Conservation (phyloP, 805 yeast species). For the Saturnispora kantuleensis region DNA sequence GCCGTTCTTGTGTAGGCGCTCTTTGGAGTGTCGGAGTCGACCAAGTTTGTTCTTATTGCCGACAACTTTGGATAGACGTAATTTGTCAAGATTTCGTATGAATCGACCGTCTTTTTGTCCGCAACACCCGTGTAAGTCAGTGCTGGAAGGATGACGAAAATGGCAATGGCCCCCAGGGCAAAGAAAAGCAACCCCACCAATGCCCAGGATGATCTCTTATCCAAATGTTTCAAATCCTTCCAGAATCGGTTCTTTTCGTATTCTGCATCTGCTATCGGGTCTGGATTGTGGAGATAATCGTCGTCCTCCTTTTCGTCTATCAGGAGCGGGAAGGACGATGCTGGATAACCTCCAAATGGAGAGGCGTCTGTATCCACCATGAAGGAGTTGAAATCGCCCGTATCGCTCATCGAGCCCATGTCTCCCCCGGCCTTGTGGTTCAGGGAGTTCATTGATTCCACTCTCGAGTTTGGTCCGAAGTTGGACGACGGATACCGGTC, state of each 20-base stretch:
- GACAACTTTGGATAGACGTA: constrained; percentile 49
- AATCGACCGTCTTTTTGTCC: constrained; percentile 12
- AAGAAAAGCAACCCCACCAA: constrained; percentile 50
- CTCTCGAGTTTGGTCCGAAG: constrained; percentile 33
- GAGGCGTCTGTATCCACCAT: constrained; percentile 55
- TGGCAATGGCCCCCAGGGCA: constrained; percentile 48
- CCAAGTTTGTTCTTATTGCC: constrained; percentile 48
- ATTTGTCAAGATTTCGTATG: constrained; percentile 30
- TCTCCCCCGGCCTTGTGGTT: constrained; percentile 23
- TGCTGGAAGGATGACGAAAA: constrained; percentile 75
- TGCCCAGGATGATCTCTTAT: constrained; percentile 52
- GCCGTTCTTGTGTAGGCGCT: constrained; percentile 36
- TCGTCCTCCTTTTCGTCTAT: constrained; percentile 93
- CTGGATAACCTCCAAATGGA: constrained; percentile 97
- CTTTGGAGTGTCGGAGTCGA: constrained; percentile 67
- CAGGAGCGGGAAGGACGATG: constrained; percentile 78
- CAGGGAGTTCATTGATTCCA: constrained; percentile 39
- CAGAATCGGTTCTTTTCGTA: constrained; percentile 62
- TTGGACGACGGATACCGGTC: constrained; percentile 55
- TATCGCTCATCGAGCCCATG: neutral
- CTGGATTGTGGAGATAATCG: constrained; percentile 93
- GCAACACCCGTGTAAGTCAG: constrained; percentile 71
- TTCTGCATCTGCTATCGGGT: constrained; percentile 84
- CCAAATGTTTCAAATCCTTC: constrained; percentile 58
- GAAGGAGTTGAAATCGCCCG: constrained; percentile 28